Evolutionary conservation across 176 grass and related monocot species (phyloP).

Genomic region (Olyra latifolia): DNA sequence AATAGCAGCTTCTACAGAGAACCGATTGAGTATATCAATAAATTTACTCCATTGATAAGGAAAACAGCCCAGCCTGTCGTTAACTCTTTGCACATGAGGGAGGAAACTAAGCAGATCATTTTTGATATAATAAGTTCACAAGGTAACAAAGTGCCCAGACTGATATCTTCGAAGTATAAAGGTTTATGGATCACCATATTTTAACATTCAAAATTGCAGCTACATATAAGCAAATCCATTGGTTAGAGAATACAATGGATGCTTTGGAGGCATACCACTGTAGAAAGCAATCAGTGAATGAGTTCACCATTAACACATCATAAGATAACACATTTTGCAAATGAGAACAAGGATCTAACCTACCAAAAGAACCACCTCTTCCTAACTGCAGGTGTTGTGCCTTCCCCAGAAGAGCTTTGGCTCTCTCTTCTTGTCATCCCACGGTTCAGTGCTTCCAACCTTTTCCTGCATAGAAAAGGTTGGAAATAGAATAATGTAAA

Average conservation of each 20-base stretch:
- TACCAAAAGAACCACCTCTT: constrained; percentile 49
- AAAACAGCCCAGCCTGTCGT: neutral
- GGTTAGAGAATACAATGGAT: constrained; percentile 6
- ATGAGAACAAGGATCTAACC: constrained; percentile 15
- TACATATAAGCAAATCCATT: neutral
- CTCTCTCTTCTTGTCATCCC: constrained; percentile 58
- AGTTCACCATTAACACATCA: neutral
- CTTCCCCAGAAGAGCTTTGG: constrained; percentile 17
- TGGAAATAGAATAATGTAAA: neutral
- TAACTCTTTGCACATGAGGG: neutral
- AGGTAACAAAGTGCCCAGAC: neutral
- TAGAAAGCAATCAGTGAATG: neutral
- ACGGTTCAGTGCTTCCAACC: constrained; percentile 72
- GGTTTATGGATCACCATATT: neutral
- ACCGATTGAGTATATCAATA: neutral
- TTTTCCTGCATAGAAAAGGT: constrained; percentile 50
- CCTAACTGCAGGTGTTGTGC: constrained; percentile 9
- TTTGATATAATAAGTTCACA: neutral
- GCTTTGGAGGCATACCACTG: neutral
- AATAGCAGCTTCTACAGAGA: neutral
- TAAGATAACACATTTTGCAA: constrained; percentile 6
- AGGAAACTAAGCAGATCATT: neutral
- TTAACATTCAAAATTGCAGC: neutral
- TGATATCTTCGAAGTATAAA: neutral
- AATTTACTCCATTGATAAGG: neutral